phyloP scores from a whole-genome alignment of 805 yeast species.

The Candida suzukii region DNA sequence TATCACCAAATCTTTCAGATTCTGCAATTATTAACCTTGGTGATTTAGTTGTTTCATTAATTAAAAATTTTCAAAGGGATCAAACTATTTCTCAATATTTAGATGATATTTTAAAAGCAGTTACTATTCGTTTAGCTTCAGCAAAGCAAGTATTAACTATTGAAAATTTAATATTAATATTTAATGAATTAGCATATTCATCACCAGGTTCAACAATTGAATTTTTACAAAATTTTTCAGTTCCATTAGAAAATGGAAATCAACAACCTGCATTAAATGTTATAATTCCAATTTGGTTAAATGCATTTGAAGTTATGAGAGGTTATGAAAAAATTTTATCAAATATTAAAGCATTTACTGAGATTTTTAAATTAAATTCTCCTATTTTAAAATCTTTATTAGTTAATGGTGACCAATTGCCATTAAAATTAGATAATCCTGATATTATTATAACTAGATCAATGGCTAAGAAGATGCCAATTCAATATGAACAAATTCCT shows the following conservation, averaged over 20 bases:
- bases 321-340: constrained; percentile 69
- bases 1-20: constrained; percentile 68
- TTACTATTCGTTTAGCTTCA: constrained; percentile 55
- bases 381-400: constrained; percentile 38
- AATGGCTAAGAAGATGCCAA: constrained; percentile 62
- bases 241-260: constrained; percentile 15
- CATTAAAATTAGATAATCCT: constrained; percentile 39
- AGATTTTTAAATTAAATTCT: constrained; percentile 55
- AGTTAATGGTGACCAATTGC: constrained; percentile 75
- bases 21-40: constrained; percentile 80
- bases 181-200: constrained; percentile 59
- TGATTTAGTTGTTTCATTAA: constrained; percentile 26
- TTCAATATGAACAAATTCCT: constrained; percentile 55
- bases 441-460: constrained; percentile 81
- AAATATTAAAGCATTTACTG: constrained; percentile 64
- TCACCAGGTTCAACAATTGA: constrained; percentile 60
- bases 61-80: constrained; percentile 26
- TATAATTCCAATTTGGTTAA: constrained; percentile 76
- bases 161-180: constrained; percentile 70
- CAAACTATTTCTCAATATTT: constrained; percentile 33
- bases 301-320: constrained; percentile 69
- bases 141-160: constrained; percentile 69
- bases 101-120: constrained; percentile 62
- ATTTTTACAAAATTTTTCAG: constrained; percentile 41
- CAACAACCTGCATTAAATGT: constrained; percentile 37